Percentiles rank a stretch among this genome's conserved stretches.
These are phyloP conservation scores for Plasmodium malariae DNA, from an alignment of 169 alveolate species.

Conservation along the genomic window DNA sequence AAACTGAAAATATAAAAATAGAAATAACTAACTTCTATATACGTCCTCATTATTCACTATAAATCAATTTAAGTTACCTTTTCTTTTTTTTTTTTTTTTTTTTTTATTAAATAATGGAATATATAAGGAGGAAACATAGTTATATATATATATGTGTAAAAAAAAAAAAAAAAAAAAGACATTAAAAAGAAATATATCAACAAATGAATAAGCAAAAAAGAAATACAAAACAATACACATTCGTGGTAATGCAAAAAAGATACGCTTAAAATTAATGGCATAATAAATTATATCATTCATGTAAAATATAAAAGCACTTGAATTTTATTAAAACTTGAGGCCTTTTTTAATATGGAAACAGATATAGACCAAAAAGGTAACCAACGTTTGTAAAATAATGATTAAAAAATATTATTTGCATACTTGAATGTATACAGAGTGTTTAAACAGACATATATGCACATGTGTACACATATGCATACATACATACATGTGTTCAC, in stretches of 20 bases:
- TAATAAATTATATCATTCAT: neutral
- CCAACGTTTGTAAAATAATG: neutral
- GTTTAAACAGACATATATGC: neutral
- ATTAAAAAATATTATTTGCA: no score
- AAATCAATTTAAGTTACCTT: neutral
- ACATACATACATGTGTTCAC: neutral
- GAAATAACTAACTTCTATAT: neutral
- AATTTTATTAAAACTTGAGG: neutral
- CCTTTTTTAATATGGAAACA: conserved; percentile 16
- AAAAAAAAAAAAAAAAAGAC: neutral
- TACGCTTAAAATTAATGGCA: neutral
- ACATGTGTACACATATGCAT: neutral
- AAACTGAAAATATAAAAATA: neutral
- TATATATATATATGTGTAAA: neutral
- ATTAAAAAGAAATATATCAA: neutral
- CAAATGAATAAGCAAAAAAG: neutral
- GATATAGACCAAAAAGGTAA: conserved; percentile 9
- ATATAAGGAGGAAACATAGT: neutral
- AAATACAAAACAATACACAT: no score
- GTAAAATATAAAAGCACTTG: neutral
- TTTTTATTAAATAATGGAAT: neutral
- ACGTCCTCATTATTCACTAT: neutral
- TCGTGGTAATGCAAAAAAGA: neutral
- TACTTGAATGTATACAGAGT: no score
- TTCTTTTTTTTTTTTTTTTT: neutral